phyloP scores from a whole-genome alignment of 1,284 basidiomycete species.

The Marasmius fiardii region DNA sequence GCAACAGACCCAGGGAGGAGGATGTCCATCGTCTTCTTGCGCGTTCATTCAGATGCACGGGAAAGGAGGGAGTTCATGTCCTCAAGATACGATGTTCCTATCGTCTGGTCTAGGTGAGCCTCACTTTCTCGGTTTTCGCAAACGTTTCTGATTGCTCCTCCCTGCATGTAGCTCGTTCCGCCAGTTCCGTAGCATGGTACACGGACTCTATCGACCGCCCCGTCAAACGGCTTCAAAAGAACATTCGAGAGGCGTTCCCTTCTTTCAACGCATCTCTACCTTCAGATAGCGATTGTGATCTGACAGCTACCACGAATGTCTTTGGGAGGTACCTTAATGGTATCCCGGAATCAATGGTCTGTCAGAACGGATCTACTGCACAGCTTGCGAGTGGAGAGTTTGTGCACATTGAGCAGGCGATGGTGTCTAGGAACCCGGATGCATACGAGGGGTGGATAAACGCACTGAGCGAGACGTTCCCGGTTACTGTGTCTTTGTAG shows the following conservation, averaged over 20 bases:
- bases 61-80: slow-evolving; percentile 33
- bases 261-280: slow-evolving; percentile 34
- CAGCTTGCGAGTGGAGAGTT: slow-evolving; percentile 31
- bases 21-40: slow-evolving; percentile 33
- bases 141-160: background rate
- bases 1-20: slow-evolving; percentile 31
- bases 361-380: slow-evolving; percentile 24
- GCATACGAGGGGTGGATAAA: slow-evolving; percentile 30
- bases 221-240: slow-evolving; percentile 30
- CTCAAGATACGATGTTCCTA: slow-evolving; percentile 35
- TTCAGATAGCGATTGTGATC: slow-evolving; percentile 30
- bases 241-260: slow-evolving; percentile 28
- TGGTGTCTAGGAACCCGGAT: slow-evolving; percentile 17
- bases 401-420: slow-evolving; percentile 40
- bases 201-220: slow-evolving; percentile 24
- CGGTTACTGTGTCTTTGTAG: background rate
- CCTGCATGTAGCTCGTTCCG: slow-evolving; percentile 13
- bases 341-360: slow-evolving; percentile 27
- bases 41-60: slow-evolving; percentile 44
- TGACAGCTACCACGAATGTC: slow-evolving; percentile 42
- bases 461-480: slow-evolving; percentile 30
- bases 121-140: background rate
- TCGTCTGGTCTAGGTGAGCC: slow-evolving; percentile 39
- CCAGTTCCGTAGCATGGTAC: slow-evolving; percentile 21
- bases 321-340: slow-evolving; percentile 40